phyloP scores from a whole-genome alignment of 129 eudicot genomes.

The Helichrysum umbraculigerum region DNA sequence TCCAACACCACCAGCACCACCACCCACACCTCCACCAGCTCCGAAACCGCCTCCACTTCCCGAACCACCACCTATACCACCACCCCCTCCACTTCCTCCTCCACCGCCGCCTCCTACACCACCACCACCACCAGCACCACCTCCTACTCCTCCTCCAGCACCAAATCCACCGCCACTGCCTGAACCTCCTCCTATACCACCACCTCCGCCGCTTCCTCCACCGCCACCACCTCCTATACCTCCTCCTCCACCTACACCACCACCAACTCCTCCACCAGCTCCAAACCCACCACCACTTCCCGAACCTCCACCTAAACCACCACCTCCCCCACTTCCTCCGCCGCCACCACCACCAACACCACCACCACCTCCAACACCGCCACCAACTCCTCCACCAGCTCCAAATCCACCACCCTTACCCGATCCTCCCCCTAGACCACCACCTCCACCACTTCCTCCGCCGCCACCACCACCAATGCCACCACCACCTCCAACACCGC shows the following conservation, averaged over 20 bases:
- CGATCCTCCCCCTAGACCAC: slow-evolving; percentile 40
- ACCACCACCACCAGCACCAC: slow-evolving; percentile 29
- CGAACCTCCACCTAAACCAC: slow-evolving; percentile 44
- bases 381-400: slow-evolving; percentile 44
- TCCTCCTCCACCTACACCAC: slow-evolving; percentile 42
- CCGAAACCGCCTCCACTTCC: slow-evolving; percentile 42
- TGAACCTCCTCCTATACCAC: slow-evolving; percentile 25
- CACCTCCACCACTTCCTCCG: slow-evolving; percentile 37
- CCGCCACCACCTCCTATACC: slow-evolving; percentile 36
- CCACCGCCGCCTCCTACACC: slow-evolving; percentile 25
- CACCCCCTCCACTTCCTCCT: slow-evolving; percentile 37
- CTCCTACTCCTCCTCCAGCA: slow-evolving; percentile 31
- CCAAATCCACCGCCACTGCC: slow-evolving; percentile 34
- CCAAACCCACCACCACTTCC: slow-evolving; percentile 44
- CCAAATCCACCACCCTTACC: slow-evolving; percentile 42
- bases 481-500: slow-evolving; percentile 25
- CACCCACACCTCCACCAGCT: slow-evolving; percentile 47
- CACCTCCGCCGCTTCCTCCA: slow-evolving; percentile 23
- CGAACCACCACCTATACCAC: slow-evolving; percentile 40
- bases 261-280: slow-evolving; percentile 37
- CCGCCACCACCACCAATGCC: slow-evolving; percentile 23
- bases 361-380: slow-evolving; percentile 49
- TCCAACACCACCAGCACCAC: slow-evolving; percentile 50
- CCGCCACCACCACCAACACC: slow-evolving; percentile 48
- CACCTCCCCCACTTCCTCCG: slow-evolving; percentile 55